Conservation (phyloP, 2,329 filamentous ascomycete genomes). For the Ceratocystis smalleyi region DNA sequence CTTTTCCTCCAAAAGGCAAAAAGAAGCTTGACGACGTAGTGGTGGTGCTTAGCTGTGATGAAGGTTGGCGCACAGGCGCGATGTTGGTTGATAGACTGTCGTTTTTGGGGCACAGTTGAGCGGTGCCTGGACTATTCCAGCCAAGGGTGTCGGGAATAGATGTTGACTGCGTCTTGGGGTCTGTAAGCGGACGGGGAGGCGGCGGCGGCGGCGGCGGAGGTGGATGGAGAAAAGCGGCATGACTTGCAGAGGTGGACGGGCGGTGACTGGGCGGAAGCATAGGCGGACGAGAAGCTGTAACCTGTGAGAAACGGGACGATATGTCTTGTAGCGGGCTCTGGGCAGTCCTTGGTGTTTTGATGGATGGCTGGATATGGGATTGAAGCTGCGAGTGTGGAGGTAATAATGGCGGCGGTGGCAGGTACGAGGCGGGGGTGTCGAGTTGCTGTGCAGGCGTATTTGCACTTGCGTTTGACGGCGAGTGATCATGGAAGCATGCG, state of each 20-base stretch:
- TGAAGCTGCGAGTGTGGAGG: constrained; percentile 26
- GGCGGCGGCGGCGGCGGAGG: background rate
- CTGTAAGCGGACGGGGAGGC: background rate
- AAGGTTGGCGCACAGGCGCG: constrained; percentile 36
- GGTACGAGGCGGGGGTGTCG: constrained; percentile 18
- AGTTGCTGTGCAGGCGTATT: constrained; percentile 2
- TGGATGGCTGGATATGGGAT: constrained; percentile 26
- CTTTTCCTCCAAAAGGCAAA: constrained; percentile 40
- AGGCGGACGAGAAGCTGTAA: constrained; percentile 2
- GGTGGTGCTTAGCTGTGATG: constrained; percentile 38
- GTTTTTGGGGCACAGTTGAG: constrained; percentile 1
- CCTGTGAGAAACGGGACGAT: constrained; percentile 27
- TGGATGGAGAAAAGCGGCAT: background rate
- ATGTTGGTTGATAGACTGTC: constrained; percentile 21
- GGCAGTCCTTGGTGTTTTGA: background rate
- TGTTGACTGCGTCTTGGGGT: constrained; percentile 23
- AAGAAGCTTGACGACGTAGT: constrained; percentile 36
- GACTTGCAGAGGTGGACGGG: background rate
- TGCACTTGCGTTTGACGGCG: background rate
- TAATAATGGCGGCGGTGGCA: constrained; percentile 29
- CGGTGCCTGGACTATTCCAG: constrained; percentile 33
- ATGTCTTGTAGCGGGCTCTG: constrained; percentile 30
- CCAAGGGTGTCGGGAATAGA: constrained; percentile 42
- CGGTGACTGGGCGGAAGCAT: background rate
- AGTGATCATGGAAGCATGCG: constrained; percentile 44